Evolutionary conservation across 2,329 filamentous ascomycete species (phyloP), one percentile per base, ranked within the genome.

Genomic region (Aspergillus transmontanensis): DNA sequence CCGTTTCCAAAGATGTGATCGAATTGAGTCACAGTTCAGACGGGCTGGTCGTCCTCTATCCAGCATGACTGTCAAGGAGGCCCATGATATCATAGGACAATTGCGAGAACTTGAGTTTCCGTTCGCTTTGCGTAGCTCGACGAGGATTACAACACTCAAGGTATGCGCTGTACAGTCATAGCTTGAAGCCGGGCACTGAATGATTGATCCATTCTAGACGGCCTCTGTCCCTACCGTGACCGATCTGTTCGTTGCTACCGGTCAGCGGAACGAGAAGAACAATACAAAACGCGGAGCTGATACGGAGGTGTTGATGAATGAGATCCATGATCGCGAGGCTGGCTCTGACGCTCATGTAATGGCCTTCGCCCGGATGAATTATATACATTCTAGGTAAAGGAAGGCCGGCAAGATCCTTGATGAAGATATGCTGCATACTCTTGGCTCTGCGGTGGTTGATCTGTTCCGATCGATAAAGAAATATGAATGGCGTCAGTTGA

Each of bases 401-500:
- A 79, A 81, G 32, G 74, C 82, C 0, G 82, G 82, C n/a, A 83
- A 83, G 69, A 89, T 89, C 65, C 79, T 76, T 6, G 82, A 88
- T 60, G 78, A 80, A 3, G 87, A 89, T 63, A 78, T 88, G 71
- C 78, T 89, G 0, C 88, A 88, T 72, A 89, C 87, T 0, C 75
- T 89, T 0, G 77, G 81, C 6, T 71, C 89, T 1, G 90, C 89
- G 69, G 81, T 89, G 39, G 78, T 81, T 1, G 88, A 91, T 72
- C 87, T 89, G 2, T 72, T 84, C 26, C 79, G 83, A 32, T 90
- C 88, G 79, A 81, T 89, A 26, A 74, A 80, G 3, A 76, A 79
- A 10, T 89, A 86, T 68, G 90, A 92, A 71, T 93, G 89, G 89
- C 84, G 90, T 1, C 46, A 76, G 4, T 75, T 91, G 14, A 87